Conservation (phyloP, 208 protist species). For the Lotmaria passim region DNA sequence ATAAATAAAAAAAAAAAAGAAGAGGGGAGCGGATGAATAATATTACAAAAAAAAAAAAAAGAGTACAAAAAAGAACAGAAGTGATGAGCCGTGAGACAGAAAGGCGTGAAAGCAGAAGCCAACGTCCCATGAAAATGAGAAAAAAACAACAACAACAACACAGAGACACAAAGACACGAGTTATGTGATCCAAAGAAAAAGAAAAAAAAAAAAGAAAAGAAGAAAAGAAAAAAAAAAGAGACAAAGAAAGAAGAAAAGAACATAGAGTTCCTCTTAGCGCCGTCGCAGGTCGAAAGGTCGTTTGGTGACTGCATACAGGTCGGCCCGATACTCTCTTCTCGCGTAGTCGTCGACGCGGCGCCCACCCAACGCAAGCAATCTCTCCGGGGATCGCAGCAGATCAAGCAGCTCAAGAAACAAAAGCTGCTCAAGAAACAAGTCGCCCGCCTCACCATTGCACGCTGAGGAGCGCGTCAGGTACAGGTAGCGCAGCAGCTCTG, state of each 20-base stretch:
- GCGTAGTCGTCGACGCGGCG: constrained; percentile 61
- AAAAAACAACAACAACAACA: not conserved
- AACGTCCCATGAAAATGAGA: not conserved
- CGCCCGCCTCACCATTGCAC: constrained; percentile 45
- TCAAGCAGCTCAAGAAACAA: constrained; percentile 77
- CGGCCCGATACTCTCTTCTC: constrained; percentile 24
- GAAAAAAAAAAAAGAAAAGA: constrained; percentile 12
- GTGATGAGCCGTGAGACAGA: no score
- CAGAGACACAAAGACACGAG: not conserved
- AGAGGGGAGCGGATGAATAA: no score
- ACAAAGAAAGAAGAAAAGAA: not conserved
- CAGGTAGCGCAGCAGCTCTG: constrained; percentile 57
- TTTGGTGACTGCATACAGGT: constrained; percentile 34
- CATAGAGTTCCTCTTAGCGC: not conserved
- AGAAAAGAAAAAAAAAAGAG: constrained; percentile 1
- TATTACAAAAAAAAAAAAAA: constrained; percentile 15
- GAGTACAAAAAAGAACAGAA: constrained; percentile 10
- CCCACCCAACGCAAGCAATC: constrained; percentile 51
- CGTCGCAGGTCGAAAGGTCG: constrained; percentile 39
- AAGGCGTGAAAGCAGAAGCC: not conserved
- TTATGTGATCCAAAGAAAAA: no score
- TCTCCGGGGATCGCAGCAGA: constrained; percentile 60
- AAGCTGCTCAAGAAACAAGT: constrained; percentile 69
- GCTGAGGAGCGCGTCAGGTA: constrained; percentile 57
- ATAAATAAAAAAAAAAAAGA: not conserved